Conservation (phyloP, 495 filamentous ascomycete genomes). For the Talaromyces wortmannii region DNA sequence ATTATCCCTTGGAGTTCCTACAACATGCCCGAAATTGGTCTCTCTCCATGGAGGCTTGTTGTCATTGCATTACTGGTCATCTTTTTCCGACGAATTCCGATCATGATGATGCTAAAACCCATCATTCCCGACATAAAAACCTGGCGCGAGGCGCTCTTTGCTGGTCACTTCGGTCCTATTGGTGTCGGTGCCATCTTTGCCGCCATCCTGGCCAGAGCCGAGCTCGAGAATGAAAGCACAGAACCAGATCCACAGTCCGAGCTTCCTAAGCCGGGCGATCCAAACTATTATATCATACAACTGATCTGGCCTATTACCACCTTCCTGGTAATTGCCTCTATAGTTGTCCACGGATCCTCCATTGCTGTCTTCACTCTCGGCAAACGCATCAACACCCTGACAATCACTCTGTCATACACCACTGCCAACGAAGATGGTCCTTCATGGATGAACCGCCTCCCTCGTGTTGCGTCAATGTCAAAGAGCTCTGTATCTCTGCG, state of each 20-base stretch:
- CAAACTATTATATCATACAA: constrained; percentile 63
- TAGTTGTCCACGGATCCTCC: constrained; percentile 93
- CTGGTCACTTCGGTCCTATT: constrained; percentile 97
- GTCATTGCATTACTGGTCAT: constrained; percentile 89
- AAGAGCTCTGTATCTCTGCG: constrained; percentile 76
- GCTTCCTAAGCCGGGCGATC: constrained; percentile 42
- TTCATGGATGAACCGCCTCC: constrained; percentile 90
- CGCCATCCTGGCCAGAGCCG: constrained; percentile 82
- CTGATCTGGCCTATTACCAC: constrained; percentile 95
- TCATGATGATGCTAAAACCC: constrained; percentile 90
- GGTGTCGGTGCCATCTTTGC: constrained; percentile 97
- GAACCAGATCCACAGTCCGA: constrained; percentile 62
- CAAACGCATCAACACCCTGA: constrained; percentile 96
- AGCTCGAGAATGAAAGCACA: constrained; percentile 67
- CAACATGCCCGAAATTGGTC: constrained; percentile 62
- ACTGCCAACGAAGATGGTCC: constrained; percentile 82
- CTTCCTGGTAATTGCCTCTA: constrained; percentile 91
- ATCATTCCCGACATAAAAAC: constrained; percentile 96
- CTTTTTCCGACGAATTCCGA: constrained; percentile 92
- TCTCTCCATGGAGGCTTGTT: constrained; percentile 79
- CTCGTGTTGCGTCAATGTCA: constrained; percentile 76
- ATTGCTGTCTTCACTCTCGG: constrained; percentile 97
- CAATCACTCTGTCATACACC: constrained; percentile 93
- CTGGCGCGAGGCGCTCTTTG: constrained; percentile 96
- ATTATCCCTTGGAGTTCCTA: constrained; percentile 93